Evolutionary conservation across 2,329 filamentous ascomycete genomes (phyloP), one percentile per base, ranked within the genome.

Genomic region (Diaporthe sp.): DNA sequence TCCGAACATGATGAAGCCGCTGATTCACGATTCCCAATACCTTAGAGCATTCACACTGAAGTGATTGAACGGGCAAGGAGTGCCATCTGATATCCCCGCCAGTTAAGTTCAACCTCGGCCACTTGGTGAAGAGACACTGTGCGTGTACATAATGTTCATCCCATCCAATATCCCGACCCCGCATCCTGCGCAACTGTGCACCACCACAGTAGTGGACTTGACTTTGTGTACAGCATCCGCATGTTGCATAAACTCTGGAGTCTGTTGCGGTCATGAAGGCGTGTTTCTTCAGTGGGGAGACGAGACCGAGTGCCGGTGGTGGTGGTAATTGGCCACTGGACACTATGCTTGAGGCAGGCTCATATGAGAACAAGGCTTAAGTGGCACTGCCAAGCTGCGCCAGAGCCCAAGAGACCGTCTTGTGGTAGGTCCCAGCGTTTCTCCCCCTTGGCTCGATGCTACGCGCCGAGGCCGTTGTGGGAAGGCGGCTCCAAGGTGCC

Each of bases 261-360:
- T 51, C 15, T 39, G 47, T 35, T 66, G 44, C n/a, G 44, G 61
- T 8, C 42, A n/a, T 35, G 44, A 19, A 27, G 30, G 44, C 61
- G 13, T 27, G 44, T 35, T 32, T 42, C 10, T 51, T 51, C 6
- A 9, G 22, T 66, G 44, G 63, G 44, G 44, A 66, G 32, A 39
- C 44, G 63, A 66, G 63, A 39, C 63, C 44, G 63, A 51, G 32
- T 25, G 30, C 63, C 47, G 39, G 22, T 25, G 47, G 42, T 25
- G 61, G 15, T 68, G 63, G 10, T 53, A 39, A 68, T 39, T 68
- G 63, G 63, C 63, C 63, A 30, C 44, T 27, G 15, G 63, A 27
- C 32, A 68, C n/a, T 68, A 53, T 68, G 63, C 10, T 27, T 53
- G 63, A 53, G 17, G 63, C 63, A 68, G 47, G 32, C 63, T 68